Evolutionary conservation across 1,139 yeast species (phyloP).

Genomic region (Yarrowia galli): DNA sequence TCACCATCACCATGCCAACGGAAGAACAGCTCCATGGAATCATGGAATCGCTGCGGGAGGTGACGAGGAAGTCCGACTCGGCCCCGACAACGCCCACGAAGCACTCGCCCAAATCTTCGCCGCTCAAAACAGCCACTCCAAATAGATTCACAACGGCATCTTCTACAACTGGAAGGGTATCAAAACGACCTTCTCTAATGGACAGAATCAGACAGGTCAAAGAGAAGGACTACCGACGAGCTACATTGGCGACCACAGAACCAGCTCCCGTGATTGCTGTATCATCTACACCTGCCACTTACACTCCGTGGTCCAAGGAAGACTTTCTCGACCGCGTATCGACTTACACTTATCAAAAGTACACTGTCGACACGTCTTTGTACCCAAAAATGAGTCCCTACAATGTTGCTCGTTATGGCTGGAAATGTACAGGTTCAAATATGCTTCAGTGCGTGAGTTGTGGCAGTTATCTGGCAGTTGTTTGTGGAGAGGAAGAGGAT

Average conservation of each 20-base stretch:
- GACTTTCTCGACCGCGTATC: constrained; percentile 40
- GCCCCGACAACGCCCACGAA: constrained; percentile 15
- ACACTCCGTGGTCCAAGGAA: constrained; percentile 40
- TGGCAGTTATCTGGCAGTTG: constrained; percentile 11
- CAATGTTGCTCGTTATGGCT: constrained; percentile 39
- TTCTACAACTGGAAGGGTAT: neutral
- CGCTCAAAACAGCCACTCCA: constrained; percentile 12
- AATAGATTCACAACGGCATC: neutral
- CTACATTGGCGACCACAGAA: constrained; percentile 2
- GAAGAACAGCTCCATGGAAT: constrained; percentile 31
- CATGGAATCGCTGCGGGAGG: constrained; percentile 27
- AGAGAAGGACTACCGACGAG: constrained; percentile 30
- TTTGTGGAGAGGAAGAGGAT: neutral
- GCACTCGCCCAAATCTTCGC: constrained; percentile 3
- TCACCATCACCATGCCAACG: constrained; percentile 11
- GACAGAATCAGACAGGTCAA: constrained; percentile 14
- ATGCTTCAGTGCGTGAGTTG: constrained; percentile 40
- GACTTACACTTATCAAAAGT: constrained; percentile 36
- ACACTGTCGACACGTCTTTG: constrained; percentile 34
- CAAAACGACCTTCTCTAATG: constrained; percentile 16
- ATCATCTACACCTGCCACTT: constrained; percentile 10
- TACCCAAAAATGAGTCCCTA: constrained; percentile 36
- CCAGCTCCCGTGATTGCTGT: neutral
- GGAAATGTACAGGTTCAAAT: constrained; percentile 37
- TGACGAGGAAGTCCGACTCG: neutral